Percentiles rank a stretch among this genome's conserved stretches.
These are phyloP conservation scores for Opeltia flavorubescens DNA, from an alignment of 495 filamentous ascomycete species.

Conservation along the genomic window DNA sequence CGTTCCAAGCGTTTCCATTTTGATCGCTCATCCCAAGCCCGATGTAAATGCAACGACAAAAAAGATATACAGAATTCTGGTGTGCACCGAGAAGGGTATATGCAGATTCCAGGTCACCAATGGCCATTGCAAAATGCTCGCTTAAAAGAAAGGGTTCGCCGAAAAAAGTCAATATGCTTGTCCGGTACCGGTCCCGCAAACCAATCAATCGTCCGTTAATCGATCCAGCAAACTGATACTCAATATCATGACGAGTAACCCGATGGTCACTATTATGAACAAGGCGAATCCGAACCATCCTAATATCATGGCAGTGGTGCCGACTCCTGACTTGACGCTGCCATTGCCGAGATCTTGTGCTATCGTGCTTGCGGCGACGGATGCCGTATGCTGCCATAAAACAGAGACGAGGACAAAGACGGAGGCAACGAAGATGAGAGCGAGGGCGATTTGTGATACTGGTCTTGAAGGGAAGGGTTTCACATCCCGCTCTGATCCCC, in stretches of 20 bases:
- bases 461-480: constrained; percentile 58
- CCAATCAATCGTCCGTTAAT: constrained; percentile 34
- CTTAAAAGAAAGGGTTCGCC: neutral
- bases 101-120: neutral
- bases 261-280: constrained; percentile 86
- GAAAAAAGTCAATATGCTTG: too few species aligned
- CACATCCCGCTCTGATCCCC: constrained; percentile 42
- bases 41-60: constrained; percentile 9
- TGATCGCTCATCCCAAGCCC: constrained; percentile 2
- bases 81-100: constrained; percentile 10
- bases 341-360: constrained; percentile 94
- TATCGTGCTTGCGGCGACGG: constrained; percentile 82
- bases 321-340: constrained; percentile 75
- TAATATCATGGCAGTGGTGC: constrained; percentile 84
- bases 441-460: constrained; percentile 51
- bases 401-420: constrained; percentile 61
- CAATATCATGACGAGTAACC: constrained; percentile 87
- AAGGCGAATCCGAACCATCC: constrained; percentile 94
- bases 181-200: too few species aligned
- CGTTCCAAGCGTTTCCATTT: neutral
- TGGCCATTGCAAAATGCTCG: constrained; percentile 1
- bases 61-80: constrained; percentile 4
- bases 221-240: constrained; percentile 60
- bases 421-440: constrained; percentile 51
- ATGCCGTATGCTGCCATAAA: constrained; percentile 76